Base-by-base conservation (phyloP, 1,284 basidiomycete genomes). In the Wolfiporia cocos region DNA sequence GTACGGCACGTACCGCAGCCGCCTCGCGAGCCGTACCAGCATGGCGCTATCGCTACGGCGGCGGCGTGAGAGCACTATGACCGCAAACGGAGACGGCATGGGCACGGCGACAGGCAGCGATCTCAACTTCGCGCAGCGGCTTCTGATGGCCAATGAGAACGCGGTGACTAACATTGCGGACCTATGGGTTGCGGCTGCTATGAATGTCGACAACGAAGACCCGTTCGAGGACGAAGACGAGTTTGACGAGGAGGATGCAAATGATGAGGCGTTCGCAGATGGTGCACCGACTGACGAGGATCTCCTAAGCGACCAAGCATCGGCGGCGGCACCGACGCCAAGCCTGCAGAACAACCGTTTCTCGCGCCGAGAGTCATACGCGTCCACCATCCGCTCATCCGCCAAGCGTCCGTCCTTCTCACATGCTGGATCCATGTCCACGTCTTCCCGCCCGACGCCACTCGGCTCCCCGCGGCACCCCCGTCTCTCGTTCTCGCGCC, bases 81-180 rank as follows among this genome's bases (percentile, higher is more conserved):
- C 57, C 34, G 53, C 52, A 33, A 65, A 64, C 14, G 66, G 65
- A 1, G 56, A 62, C 9, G 64, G 66, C 33, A 63, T 66, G 6
- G 62, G 61, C 15, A 63, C 62, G 5, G 34, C 20, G 68, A 63
- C 2, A 55, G 63, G 44, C 41, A n/a, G n/a, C n/a, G n/a, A n/a
- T n/a, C n/a, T n/a, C n/a, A 89, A 86, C 55, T 91, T 98, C 53
- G 88, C 94, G 0, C 91, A 97, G 58, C 76, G 89, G 48, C 63
- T 95, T n/a, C 68, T 95, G 21, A 81, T 95, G 66, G 90, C 92
- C 3, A 93, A 94, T 62, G 90, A 93, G 59, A 86, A 90, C 56
- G 84, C 87, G 1, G 89, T 93, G 5, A 90, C 86, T 38, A 86
- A 84, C 49, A 86, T 95, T 51, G 86, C 89, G 4, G 92, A 94